A percentile compares a stretch with the other conserved stretches of the same genome.
These are phyloP conservation scores for Akanthomyces lecanii DNA, from an alignment of 2,329 filamentous ascomycete species.

Conservation along the genomic window DNA sequence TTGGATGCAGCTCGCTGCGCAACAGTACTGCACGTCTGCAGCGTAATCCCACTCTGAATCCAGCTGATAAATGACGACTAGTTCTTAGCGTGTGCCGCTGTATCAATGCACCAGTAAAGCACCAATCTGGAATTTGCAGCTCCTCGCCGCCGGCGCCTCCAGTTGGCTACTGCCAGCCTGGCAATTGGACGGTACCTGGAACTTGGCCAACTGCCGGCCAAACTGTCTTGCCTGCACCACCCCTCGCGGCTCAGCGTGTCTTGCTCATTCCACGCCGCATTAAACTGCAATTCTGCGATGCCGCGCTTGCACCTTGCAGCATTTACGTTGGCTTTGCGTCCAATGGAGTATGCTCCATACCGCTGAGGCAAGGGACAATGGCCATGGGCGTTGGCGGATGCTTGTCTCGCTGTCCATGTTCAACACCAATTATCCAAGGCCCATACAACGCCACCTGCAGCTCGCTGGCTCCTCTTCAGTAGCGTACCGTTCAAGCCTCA, in stretches of 20 bases:
- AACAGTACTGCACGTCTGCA: not conserved
- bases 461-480: not conserved
- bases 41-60: not conserved
- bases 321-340: not conserved
- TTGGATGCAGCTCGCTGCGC: not conserved
- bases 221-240: constrained; percentile 1
- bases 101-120: not conserved
- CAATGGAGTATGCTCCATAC: not conserved
- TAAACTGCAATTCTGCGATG: not conserved
- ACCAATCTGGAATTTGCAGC: not conserved
- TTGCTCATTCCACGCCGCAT: not conserved
- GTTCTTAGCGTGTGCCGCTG: not conserved
- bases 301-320: not conserved
- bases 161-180: not conserved
- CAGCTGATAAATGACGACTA: not conserved
- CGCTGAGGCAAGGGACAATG: not conserved
- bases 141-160: not conserved
- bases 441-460: not conserved
- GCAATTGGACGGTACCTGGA: not conserved
- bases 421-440: not conserved
- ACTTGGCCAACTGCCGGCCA: not conserved
- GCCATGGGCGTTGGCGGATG: not conserved
- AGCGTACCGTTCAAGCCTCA: not conserved
- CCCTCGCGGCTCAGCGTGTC: not conserved
- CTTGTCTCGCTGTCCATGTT: not conserved